Base-by-base conservation (phyloP, 2,329 filamentous ascomycete species). In the Beauveria medogensis region DNA sequence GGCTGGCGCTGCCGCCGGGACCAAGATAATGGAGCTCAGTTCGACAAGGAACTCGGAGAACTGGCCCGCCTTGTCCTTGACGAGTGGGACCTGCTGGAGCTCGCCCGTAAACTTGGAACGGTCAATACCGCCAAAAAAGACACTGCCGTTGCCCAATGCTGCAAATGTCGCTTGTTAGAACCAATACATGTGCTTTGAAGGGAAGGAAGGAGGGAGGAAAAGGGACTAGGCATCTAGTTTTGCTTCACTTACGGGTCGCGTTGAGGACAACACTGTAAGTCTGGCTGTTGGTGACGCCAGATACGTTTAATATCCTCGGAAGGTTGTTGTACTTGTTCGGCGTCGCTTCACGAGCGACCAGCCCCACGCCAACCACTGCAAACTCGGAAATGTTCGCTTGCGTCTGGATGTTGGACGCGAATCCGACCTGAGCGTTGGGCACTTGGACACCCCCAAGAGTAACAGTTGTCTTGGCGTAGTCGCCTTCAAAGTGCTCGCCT, bases 51-150 rank as follows among this genome's bases (percentile, higher is more conserved):
- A 58, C 20, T 43, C 20, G 14, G 44, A 8, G 16, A 58, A 16
- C 10, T 51, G 4, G 10, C 55, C 55, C 1, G 14, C 3, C 5
- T 22, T 16, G 28, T 48, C 30, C 7, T 14, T 40, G 8, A n/a
- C 55, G 1, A 58, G 28, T 3, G 44, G 55, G 22, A 58, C 55
- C 46, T 50, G 20, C 14, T 58, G 26, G 10, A 58, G 55, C 10
- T 58, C 44, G 22, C 55, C 55, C 22, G 28, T 24, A 41, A 58
- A 58, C 55, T 58, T 58, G 12, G 55, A 50, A 7, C 55, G 44
- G 30, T 58, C 55, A 51, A 58, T 51, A 22, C 55, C 55, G 37
- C 55, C 55, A 16, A 58, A 58, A 41, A 58, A 50, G 16, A 58
- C 46, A 18, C 44, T 50, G 3, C 55, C 55, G 14, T 58, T 58